These are phyloP conservation scores for Pseudogymnoascus verrucosus DNA, from an alignment of 2,329 filamentous ascomycete species.

Conservation along the genomic window DNA sequence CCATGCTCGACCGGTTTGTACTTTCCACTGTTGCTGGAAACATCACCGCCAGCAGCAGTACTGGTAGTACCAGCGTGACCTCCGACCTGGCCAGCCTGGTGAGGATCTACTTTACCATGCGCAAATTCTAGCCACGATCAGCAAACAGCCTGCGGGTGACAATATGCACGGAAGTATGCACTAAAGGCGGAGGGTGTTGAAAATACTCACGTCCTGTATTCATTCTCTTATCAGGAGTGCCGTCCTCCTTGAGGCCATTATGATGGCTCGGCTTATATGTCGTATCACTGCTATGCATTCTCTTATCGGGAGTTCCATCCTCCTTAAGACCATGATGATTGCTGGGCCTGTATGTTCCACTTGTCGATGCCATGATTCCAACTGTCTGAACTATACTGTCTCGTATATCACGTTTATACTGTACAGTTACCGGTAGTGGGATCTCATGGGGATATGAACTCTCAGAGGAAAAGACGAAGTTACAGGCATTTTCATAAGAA, in stretches of 20 bases:
- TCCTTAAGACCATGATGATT: slow-evolving; percentile 35
- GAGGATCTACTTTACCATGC: slow-evolving; percentile 31
- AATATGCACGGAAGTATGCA: neutral
- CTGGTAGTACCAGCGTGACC: slow-evolving; percentile 19
- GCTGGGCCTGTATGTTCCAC: slow-evolving; percentile 6
- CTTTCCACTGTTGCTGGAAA: neutral
- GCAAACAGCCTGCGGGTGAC: neutral
- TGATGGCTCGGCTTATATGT: slow-evolving; percentile 24
- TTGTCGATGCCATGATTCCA: neutral
- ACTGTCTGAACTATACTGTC: neutral
- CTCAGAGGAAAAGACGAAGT: neutral
- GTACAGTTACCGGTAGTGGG: neutral
- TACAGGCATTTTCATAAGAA: neutral
- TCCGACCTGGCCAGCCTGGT: slow-evolving; percentile 30
- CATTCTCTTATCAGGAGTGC: slow-evolving; percentile 34
- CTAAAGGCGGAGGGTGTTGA: neutral
- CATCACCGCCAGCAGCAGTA: slow-evolving; percentile 11
- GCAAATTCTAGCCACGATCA: slow-evolving; percentile 24
- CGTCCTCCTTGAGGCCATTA: slow-evolving; percentile 35
- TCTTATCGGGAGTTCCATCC: slow-evolving; percentile 34
- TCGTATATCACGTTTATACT: neutral
- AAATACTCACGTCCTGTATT: slow-evolving; percentile 22
- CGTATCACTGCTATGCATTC: slow-evolving; percentile 13
- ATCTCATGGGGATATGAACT: neutral
- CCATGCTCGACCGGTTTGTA: slow-evolving; percentile 25